Evolutionary conservation across 345 rosid species (phyloP).

Genomic region (Salix purpurea): DNA sequence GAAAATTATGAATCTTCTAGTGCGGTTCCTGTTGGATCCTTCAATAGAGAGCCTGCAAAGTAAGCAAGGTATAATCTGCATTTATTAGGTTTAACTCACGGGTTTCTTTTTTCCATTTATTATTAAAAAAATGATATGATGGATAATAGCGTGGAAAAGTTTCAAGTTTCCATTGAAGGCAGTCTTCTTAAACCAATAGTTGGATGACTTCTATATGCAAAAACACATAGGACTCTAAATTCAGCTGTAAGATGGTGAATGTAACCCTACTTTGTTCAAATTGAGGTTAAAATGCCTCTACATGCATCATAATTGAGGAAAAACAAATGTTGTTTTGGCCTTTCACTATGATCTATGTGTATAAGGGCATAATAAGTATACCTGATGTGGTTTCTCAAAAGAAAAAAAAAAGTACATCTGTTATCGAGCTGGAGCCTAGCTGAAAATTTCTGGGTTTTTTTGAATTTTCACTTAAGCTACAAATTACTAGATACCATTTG

Average conservation of each 20-base stretch:
- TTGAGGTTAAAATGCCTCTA: not conserved
- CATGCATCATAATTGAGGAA: not conserved
- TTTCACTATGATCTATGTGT: not conserved
- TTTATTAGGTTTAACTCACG: not conserved
- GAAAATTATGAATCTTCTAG: conserved; percentile 49
- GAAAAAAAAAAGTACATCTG: not conserved
- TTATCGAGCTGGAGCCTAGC: not conserved
- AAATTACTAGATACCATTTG: not conserved
- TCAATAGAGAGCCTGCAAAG: conserved; percentile 56
- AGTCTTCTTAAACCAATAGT: not conserved
- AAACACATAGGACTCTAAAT: not conserved
- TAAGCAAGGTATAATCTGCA: conserved; percentile 39
- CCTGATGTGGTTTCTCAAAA: not conserved
- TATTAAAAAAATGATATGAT: not conserved
- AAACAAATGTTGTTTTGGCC: not conserved
- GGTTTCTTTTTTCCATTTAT: not conserved
- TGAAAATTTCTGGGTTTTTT: not conserved
- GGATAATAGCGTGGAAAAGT: not conserved
- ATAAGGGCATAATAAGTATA: not conserved
- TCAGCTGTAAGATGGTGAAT: not conserved
- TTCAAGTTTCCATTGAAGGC: not conserved
- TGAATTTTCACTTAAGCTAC: not conserved
- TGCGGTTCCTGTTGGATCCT: conserved; percentile 57
- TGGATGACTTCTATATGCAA: not conserved
- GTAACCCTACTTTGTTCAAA: not conserved